Base-by-base conservation (phyloP, 139 green algal species). In the Cymbomonas tetramitiformis region DNA sequence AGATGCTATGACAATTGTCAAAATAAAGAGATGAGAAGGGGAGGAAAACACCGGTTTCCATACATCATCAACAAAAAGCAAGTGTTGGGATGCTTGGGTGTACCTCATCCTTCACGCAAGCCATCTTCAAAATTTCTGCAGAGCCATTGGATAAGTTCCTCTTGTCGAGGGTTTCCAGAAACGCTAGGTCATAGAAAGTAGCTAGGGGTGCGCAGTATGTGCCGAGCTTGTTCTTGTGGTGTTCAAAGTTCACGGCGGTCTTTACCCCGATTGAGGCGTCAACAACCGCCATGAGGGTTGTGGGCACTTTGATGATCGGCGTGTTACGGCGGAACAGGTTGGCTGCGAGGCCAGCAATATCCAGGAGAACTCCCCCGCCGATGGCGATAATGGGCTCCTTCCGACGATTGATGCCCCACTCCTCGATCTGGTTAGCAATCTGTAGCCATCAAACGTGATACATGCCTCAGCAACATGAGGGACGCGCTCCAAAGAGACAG, bases 41-140 rank as follows among this genome's bases (percentile, higher is more conserved):
- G n/a, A n/a, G n/a, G n/a, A n/a, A n/a, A n/a, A n/a, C n/a, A n/a
- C n/a, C n/a, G n/a, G n/a, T n/a, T n/a, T n/a, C n/a, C n/a, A n/a
- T n/a, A n/a, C n/a, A n/a, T n/a, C n/a, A n/a, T n/a, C n/a, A n/a
- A n/a, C n/a, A n/a, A n/a, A n/a, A n/a, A n/a, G n/a, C n/a, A n/a
- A n/a, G n/a, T n/a, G n/a, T n/a, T n/a, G n/a, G n/a, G n/a, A n/a
- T n/a, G n/a, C n/a, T n/a, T n/a, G n/a, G n/a, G n/a, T n/a, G n/a
- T n/a, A 47, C 32, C n/a, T 19, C 33, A 24, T 79, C 72, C 44
- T 76, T 76, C 50, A 79, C 67, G 32, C 64, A 76, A 4, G 72
- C 72, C 72, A 79, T 79, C 67, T 79, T 79, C 34, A 79, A 24
- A 7, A 79, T 76, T 46, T 79, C 72, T 23, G 72, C 68, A 2